Evolutionary conservation across 2,329 filamentous ascomycete genomes (phyloP), one percentile per base, ranked within the genome.

Genomic region (Pleurostoma richardsiae): DNA sequence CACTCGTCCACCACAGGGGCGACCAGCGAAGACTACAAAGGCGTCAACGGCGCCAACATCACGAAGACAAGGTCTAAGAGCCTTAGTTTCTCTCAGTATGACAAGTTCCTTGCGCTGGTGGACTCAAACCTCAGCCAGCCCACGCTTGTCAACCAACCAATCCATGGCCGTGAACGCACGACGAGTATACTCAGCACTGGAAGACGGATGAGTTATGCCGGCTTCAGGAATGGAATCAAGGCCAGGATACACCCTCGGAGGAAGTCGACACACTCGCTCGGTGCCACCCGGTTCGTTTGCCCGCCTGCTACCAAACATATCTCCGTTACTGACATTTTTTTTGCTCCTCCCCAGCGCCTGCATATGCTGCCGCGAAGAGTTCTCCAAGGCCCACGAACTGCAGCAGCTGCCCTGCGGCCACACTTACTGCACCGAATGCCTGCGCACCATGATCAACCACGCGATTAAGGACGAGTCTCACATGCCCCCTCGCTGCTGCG

Each of bases 401-500:
- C 72, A 76, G 49, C 75, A 66, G 42, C 65, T 83, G 4, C 71
- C 75, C 3, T 85, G 81, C 52, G 72, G 74, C 19, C 80, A 85
- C 56, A 74, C 68, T 28, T 82, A 81, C 55, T 84, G 81, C 63
- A 60, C 69, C 36, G 61, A 65, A 42, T 85, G 81, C 53, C 60
- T 84, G 10, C 66, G 67, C 44, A 67, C 74, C 33, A 68, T 84
- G 58, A 69, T 82, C 48, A 69, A 70, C 26, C 75, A 82, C 58
- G 75, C 80, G 27, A 71, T 69, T 38, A 66, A 65, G 10, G 73
- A 82, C 54, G 80, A 84, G 61, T 70, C 74, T 45, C 79, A 74
- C 52, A 82, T 84, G 77, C 81, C 80, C 6, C 80, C 81, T 0
- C 68, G 78, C 46, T 84, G 81, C 58, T 84, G 80, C 58, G 71